Conservation (phyloP, 306 rosid species). For the Cucurbita moschata region DNA sequence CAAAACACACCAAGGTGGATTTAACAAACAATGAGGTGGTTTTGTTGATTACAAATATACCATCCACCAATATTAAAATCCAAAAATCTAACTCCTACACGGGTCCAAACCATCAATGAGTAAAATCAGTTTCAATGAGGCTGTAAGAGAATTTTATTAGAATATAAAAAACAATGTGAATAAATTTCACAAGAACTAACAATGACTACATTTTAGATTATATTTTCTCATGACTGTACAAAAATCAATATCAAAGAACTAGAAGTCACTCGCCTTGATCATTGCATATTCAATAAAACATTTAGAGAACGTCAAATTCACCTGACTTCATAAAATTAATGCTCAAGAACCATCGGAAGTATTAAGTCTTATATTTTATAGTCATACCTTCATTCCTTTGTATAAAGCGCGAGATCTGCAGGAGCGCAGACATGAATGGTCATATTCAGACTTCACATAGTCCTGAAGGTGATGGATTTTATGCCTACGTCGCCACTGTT, state of each 20-base stretch:
- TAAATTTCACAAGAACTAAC: neutral
- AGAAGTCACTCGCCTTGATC: neutral
- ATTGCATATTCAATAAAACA: neutral
- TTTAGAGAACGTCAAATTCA: neutral
- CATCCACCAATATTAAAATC: neutral
- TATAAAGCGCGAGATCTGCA: constrained; percentile 95
- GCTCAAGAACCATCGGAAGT: neutral
- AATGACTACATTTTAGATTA: neutral
- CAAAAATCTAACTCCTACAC: neutral
- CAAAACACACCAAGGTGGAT: neutral
- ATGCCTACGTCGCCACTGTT: constrained; percentile 80
- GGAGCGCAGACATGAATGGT: constrained; percentile 91
- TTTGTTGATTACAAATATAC: neutral
- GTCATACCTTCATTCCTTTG: constrained; percentile 95
- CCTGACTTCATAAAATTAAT: neutral
- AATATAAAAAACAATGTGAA: neutral
- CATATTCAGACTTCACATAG: constrained; percentile 86
- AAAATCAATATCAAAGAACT: neutral
- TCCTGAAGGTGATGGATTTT: constrained; percentile 90
- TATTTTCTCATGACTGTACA: neutral
- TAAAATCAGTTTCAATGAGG: neutral
- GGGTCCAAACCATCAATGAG: neutral
- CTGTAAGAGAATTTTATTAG: neutral
- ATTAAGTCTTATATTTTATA: neutral
- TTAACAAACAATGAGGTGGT: neutral